These are phyloP conservation scores for Erythrobasidium yunnanense DNA, from an alignment of 768 basidiomycete species.

Conservation along the genomic window DNA sequence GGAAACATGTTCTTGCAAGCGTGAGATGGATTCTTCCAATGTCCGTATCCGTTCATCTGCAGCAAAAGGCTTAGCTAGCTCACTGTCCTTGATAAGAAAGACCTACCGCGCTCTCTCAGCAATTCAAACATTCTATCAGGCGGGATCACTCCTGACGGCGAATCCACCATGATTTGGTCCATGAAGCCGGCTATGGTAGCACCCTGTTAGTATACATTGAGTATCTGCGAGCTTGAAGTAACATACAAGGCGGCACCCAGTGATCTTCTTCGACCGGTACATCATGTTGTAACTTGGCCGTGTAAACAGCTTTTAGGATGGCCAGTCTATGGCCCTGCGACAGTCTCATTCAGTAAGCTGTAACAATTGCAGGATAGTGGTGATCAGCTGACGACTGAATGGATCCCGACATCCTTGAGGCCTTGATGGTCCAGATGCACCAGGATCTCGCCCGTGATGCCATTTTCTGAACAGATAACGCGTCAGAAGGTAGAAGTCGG, in stretches of 20 bases:
- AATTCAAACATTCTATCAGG: conserved; percentile 25
- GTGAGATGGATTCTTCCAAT: conserved; percentile 69
- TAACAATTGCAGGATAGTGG: too few species aligned
- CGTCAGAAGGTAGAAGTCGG: neutral
- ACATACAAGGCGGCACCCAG: conserved; percentile 78
- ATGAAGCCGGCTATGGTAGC: conserved; percentile 20
- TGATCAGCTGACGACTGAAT: conserved; percentile 63
- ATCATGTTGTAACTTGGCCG: conserved; percentile 69
- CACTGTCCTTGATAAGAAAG: neutral
- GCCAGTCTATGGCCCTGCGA: conserved; percentile 62
- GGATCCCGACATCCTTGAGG: conserved; percentile 73
- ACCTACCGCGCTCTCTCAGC: conserved; percentile 3
- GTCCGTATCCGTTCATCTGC: conserved; percentile 57
- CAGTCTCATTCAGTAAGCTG: too few species aligned
- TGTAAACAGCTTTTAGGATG: conserved; percentile 85
- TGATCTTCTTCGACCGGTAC: conserved; percentile 71
- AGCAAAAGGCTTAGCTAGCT: neutral
- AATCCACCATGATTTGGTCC: conserved; percentile 27
- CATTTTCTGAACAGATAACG: conserved; percentile 58
- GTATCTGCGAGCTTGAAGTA: neutral
- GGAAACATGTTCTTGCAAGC: conserved; percentile 53
- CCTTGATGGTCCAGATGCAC: conserved; percentile 70
- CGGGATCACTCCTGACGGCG: conserved; percentile 24
- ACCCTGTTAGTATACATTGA: neutral
- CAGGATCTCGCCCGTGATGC: conserved; percentile 80